Percentiles rank a stretch among this genome's conserved stretches.
These are phyloP conservation scores for Xylaria castorea DNA, from an alignment of 495 filamentous ascomycete species.

Conservation along the genomic window DNA sequence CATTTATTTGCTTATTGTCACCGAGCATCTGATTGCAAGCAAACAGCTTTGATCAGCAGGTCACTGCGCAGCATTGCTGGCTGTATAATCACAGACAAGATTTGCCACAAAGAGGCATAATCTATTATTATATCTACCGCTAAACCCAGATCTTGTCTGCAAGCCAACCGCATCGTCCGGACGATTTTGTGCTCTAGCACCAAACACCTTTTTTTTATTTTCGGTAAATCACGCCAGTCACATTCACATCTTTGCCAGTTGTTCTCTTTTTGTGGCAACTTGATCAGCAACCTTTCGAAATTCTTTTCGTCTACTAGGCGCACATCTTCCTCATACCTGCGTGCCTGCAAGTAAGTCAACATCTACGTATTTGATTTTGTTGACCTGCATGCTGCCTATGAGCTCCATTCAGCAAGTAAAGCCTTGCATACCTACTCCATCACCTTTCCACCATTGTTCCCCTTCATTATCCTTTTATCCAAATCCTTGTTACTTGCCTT, in stretches of 20 bases:
- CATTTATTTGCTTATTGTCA: conserved; percentile 15
- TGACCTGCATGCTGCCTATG: neutral
- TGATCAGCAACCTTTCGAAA: neutral
- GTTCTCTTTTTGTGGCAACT: neutral
- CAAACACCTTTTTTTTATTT: conserved; percentile 10
- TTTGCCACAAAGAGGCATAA: neutral
- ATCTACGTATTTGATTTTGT: neutral
- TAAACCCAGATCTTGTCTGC: neutral
- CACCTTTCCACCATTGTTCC: neutral
- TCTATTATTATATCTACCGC: conserved; percentile 19
- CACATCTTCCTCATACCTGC: neutral
- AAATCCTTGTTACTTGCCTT: neutral
- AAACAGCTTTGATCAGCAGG: conserved; percentile 24
- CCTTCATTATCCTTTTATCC: neutral
- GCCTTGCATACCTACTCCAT: neutral
- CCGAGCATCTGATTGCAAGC: conserved; percentile 1
- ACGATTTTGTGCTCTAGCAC: conserved; percentile 16
- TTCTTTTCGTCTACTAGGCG: neutral
- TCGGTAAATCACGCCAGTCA: neutral
- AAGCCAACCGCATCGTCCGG: conserved; percentile 9
- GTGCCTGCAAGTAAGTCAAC: conserved; percentile 7
- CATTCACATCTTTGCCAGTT: neutral
- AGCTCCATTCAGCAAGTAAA: neutral
- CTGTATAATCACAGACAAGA: neutral
- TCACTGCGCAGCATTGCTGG: neutral